A percentile compares a stretch with the other conserved stretches of the same genome.
Evolutionary conservation across 2,329 filamentous ascomycete genomes (phyloP).

Genomic region (Fulvia fulva): DNA sequence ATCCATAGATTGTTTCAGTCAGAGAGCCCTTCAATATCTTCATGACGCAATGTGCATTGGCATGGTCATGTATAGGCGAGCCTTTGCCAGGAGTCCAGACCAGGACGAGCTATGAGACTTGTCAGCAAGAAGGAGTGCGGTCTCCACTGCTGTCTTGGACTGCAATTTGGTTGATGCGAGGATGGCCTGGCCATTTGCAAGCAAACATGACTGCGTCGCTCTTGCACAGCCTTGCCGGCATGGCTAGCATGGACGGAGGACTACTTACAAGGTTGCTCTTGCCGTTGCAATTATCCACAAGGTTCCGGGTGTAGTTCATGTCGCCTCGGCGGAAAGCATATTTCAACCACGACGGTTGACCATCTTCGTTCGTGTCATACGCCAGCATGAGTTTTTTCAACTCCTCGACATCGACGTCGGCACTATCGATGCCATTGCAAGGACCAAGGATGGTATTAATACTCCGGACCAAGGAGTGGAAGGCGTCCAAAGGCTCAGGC

Average conservation of each 20-base stretch:
- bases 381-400: constrained; percentile 69
- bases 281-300: constrained; percentile 85
- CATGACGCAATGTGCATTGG: constrained; percentile 87
- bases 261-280: constrained; percentile 66
- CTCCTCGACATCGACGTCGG: constrained; percentile 71
- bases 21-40: constrained; percentile 75
- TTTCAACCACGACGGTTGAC: constrained; percentile 58
- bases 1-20: constrained; percentile 76
- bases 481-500: constrained; percentile 23
- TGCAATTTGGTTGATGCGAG: neutral
- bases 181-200: neutral
- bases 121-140: constrained; percentile 1
- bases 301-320: constrained; percentile 74
- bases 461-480: constrained; percentile 37
- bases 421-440: constrained; percentile 75
- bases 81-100: constrained; percentile 84
- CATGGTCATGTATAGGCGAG: constrained; percentile 76
- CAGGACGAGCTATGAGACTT: constrained; percentile 63
- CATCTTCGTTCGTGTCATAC: constrained; percentile 64
- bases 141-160: constrained; percentile 3
- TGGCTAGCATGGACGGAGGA: neutral
- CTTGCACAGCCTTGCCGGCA: neutral
- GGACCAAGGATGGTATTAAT: constrained; percentile 73
- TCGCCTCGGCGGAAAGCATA: constrained; percentile 68
- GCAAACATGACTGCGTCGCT: neutral